Base-by-base conservation (phyloP, 306 rosid genomes). In the Quercus rubra region DNA sequence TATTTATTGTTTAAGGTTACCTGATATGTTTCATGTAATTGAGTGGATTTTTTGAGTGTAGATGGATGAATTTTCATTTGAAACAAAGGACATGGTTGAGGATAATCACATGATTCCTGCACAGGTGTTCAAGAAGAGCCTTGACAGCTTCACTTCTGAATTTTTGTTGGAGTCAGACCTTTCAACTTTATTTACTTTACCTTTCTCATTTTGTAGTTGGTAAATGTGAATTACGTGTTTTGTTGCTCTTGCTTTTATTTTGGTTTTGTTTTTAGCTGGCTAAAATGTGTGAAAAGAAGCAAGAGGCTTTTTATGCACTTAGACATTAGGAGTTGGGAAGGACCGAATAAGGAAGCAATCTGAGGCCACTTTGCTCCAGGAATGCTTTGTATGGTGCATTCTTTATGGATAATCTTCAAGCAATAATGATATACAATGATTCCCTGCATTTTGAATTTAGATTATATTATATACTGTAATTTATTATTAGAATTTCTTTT, bases 141-240 rank as follows among this genome's bases (percentile, higher is more conserved):
- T 87, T 95, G 83, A 98, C 96, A 41, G 99, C 99, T 77, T 91
- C 97, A 49, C 99, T 95, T 78, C 77, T 95, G 82, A 94, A 98
- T 63, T 97, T 92, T 90, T 97, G 98, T 52, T 95, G 99, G 99
- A 95, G 98, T 90, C 97, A 92, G 87, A 89, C 98, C 90, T 35
- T 78, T 46, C 52, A 76, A 46, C 11, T 59, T 57, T 63, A 52
- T 56, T 71, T 77, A 51, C 55, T 28, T 46, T 66, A 28, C 58
- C 27, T 7, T 62, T 57, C 51, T 56, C 64, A 57, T 31, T 77
- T 79, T 49, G 14, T 6, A 7, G 10, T 38, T 38, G 2, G 43
- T 38, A 38, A 6, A 7, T 38, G 43, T 38, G 43, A 38, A 38
- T 38, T 1, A 38, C 7, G 43, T 7, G 43, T 38, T 38, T 38